Evolutionary conservation across 345 rosid species (phyloP), one percentile per base, ranked within the genome.

Genomic region (Leavenworthia alabamica): DNA sequence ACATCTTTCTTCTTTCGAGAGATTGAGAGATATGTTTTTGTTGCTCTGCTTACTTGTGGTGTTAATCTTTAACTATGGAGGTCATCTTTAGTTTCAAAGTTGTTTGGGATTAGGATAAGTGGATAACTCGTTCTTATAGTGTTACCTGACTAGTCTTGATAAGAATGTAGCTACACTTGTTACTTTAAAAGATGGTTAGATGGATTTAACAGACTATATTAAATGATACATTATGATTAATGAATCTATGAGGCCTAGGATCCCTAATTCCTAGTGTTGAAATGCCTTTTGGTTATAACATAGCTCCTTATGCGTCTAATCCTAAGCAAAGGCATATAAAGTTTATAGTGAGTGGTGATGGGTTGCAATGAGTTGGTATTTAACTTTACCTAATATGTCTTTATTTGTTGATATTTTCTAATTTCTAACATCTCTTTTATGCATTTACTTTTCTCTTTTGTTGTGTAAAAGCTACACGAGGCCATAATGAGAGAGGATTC

Each of bases 401-500:
- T 53, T 45, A 33, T 35, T 64, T 43, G 50, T 31, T 48, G 43
- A 17, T 35, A 24, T 31, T 17, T 31, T 8, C 46, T 15, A 40
- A 49, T 20, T 20, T 22, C 60, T 48, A 32, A 35, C 59, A 23
- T 73, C 49, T 27, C 11, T 32, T 31, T 26, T 63, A 27, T 10
- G 4, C 8, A 45, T 55, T 29, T 47, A 8, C 42, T 22, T 41
- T 62, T 56, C 13, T 8, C 47, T 23, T 23, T 49, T 56, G 54
- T 41, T 23, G 47, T 62, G 56, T 52, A 37, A 75, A 65, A 91
- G 98, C 71, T 89, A 71, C 99, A 89, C 32, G 99, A 93, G 76
- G 99, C 99, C 44, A 89, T 93, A 68, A 85, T 89, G 97, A 82
- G 83, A 0, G 96, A 89, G 60, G 99, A 89, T 5, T 86, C 97